Evolutionary conservation across 352 stramenopile species (phyloP).

Genomic region (Pythium volutum): DNA sequence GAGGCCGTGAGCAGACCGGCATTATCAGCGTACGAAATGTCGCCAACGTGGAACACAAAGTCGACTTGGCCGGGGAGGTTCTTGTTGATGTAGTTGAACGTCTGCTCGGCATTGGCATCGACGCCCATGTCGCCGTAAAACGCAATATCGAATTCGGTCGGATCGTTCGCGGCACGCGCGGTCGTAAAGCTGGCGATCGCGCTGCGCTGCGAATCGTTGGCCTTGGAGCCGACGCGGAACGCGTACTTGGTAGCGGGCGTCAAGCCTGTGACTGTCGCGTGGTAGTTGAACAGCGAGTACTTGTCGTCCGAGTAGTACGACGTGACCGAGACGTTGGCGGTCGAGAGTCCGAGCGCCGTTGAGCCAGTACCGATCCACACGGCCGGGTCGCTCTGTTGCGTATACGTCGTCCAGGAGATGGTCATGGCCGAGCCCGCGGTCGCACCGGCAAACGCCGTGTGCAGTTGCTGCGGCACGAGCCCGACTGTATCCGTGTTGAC

Average conservation of each 20-base stretch:
- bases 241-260: conserved; percentile 35
- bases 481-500: conserved; percentile 10
- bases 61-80: conserved; percentile 29
- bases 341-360: conserved; percentile 2
- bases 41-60: conserved; percentile 69
- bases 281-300: conserved; percentile 45
- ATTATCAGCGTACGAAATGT: conserved; percentile 60
- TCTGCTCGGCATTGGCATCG: conserved; percentile 34
- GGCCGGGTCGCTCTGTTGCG: conserved; percentile 5
- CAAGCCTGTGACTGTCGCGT: conserved; percentile 36
- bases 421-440: conserved; percentile 30
- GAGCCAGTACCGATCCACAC: conserved; percentile 25
- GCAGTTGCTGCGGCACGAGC: conserved; percentile 29
- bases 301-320: conserved; percentile 24
- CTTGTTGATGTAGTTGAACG: conserved; percentile 35
- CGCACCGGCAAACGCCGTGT: conserved; percentile 29
- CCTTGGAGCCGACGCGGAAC: conserved; percentile 28
- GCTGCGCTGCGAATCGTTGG: background rate
- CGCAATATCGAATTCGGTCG: conserved; percentile 22
- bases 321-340: background rate
- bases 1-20: conserved; percentile 9
- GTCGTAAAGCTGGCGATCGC: conserved; percentile 37
- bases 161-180: conserved; percentile 24
- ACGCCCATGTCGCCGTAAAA: conserved; percentile 65
- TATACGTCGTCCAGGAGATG: conserved; percentile 30